Evolutionary conservation across 345 rosid genomes (phyloP).

Genomic region (Citrus trifoliata): DNA sequence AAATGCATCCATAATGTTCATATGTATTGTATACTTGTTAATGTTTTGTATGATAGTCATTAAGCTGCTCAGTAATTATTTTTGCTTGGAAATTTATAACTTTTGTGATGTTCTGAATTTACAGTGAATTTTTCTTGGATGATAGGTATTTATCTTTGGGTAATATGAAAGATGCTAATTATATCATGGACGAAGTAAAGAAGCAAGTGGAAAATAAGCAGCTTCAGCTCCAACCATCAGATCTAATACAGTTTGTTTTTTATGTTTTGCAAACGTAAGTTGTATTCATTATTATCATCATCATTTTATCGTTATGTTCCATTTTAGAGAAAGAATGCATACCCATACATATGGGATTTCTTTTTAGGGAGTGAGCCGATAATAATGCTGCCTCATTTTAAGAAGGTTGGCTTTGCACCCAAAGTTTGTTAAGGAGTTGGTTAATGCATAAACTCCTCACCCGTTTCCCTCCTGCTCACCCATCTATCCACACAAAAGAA

Average conservation of each 20-base stretch:
- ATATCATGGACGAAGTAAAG: slow-evolving; percentile 72
- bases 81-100: neutral
- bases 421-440: neutral
- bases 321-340: neutral
- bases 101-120: neutral
- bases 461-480: neutral
- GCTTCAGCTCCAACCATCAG: slow-evolving; percentile 57
- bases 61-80: neutral
- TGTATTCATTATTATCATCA: neutral
- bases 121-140: slow-evolving; percentile 9
- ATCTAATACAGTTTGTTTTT: slow-evolving; percentile 54
- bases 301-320: neutral
- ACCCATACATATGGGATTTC: neutral
- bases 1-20: neutral
- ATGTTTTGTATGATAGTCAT: neutral
- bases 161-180: slow-evolving; percentile 77
- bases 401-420: neutral
- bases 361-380: neutral
- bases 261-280: slow-evolving; percentile 79
- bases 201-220: slow-evolving; percentile 54
- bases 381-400: neutral
- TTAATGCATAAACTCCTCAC: neutral
- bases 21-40: neutral
- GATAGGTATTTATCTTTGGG: slow-evolving; percentile 82
- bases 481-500: neutral